Evolutionary conservation across 768 basidiomycete species (phyloP), one percentile per base, ranked within the genome.

Genomic region (Galerina marginata): DNA sequence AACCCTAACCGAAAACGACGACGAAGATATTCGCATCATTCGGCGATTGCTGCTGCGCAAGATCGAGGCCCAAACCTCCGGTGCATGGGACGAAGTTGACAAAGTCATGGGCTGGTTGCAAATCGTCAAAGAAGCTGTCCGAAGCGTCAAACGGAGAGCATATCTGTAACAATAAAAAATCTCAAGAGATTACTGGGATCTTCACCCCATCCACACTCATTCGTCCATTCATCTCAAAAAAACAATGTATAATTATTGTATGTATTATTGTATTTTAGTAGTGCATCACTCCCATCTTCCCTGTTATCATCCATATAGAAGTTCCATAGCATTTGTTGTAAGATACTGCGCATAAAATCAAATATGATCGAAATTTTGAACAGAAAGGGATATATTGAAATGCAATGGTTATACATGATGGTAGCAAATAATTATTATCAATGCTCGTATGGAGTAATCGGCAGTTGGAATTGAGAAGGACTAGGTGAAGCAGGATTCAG

Each of bases 41-140:
- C 87, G 88, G 12, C 79, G 88, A 15, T 71, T 92, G n/a, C 66
- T 91, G 20, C 71, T 86, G 42, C 82, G 87, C 47, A 91, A 90
- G 74, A 82, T 92, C 55, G 84, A 87, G 40, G 81, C 84, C 14
- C 74, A 59, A 75, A 82, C 47, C 64, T 83, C 54, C 14, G 84
- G 83, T 6, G 85, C 86, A 2, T 81, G 83, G 65, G 86, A 87
- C 44, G 87, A 90, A 67, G 77, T 90, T 44, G 88, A 91, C 60
- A 83, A 81, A 62, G 80, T 80, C 37, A 77, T 76, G 20, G 74
- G 72, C 1, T 91, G 90, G 89, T 71, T 90, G 16, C 78, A 81
- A 48, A 83, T 90, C 52, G 83, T 91, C 59, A 86, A 84, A 63
- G 87, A 86, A 51, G 86, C 85, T 29, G 78, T 88, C 14, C 79